Conservation (phyloP, 2,329 filamentous ascomycete species). For the Biscogniauxia sp. region DNA sequence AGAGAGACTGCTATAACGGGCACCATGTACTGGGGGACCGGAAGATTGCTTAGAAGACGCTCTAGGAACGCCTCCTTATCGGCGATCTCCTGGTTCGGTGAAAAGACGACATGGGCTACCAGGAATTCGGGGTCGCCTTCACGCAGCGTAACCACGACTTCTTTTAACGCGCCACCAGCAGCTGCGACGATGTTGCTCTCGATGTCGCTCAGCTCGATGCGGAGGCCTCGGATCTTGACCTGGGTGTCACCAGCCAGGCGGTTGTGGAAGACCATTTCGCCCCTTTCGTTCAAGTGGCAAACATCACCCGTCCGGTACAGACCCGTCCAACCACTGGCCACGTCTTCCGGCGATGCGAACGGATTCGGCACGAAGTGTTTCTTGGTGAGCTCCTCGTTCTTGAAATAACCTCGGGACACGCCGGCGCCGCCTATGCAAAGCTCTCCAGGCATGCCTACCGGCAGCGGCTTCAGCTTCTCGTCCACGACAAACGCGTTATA, state of each 20-base stretch:
- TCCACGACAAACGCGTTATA: conserved; percentile 39
- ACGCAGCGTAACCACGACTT: conserved; percentile 9
- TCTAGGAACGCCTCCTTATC: conserved; percentile 11
- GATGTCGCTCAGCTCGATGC: conserved; percentile 38
- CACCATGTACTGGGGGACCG: conserved; percentile 18
- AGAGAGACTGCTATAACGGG: conserved; percentile 6
- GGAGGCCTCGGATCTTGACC: conserved; percentile 27
- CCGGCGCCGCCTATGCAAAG: conserved; percentile 39
- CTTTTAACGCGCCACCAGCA: conserved; percentile 6
- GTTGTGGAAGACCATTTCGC: conserved; percentile 38
- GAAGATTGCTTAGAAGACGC: background rate
- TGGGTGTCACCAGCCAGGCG: conserved; percentile 39
- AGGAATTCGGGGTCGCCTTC: conserved; percentile 11
- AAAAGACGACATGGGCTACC: conserved; percentile 31
- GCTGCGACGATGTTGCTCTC: conserved; percentile 24
- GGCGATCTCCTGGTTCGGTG: background rate
- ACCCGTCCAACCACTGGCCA: conserved; percentile 7
- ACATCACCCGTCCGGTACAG: conserved; percentile 39
- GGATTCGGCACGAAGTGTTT: conserved; percentile 3
- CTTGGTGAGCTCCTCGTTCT: conserved; percentile 18
- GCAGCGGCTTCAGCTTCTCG: conserved; percentile 33
- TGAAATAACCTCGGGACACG: conserved; percentile 36
- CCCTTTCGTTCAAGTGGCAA: conserved; percentile 34
- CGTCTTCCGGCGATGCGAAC: background rate
- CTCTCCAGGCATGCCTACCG: conserved; percentile 42